Evolutionary conservation across 371 early-diverging fungal genomes (phyloP).

Genomic region (Fennellomyces sp.): DNA sequence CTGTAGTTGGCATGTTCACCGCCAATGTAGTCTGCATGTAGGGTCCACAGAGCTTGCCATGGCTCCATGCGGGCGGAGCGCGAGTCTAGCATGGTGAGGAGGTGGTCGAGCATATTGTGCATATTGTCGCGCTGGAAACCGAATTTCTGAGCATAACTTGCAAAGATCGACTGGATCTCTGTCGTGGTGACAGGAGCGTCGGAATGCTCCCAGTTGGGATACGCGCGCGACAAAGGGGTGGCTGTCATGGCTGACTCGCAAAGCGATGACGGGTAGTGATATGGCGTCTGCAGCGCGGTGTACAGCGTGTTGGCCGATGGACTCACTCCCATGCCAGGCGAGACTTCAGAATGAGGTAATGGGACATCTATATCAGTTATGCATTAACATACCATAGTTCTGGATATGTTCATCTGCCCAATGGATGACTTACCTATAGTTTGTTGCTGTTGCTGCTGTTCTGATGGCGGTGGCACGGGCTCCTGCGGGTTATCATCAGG

Average conservation of each 20-base stretch:
- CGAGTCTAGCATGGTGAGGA: constrained; percentile 85
- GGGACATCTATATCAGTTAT: neutral
- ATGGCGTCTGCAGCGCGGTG: neutral
- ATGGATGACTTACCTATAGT: neutral
- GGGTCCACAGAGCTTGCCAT: constrained; percentile 69
- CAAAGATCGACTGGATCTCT: constrained; percentile 29
- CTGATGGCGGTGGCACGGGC: neutral
- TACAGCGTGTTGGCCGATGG: neutral
- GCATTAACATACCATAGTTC: neutral
- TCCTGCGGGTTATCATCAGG: neutral
- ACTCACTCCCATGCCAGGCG: neutral
- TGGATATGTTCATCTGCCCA: neutral
- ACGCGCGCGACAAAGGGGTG: no score
- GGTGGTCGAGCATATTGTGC: constrained; percentile 76
- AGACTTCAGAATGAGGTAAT: neutral
- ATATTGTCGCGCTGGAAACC: constrained; percentile 86
- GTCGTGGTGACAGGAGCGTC: constrained; percentile 9
- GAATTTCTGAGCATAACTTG: constrained; percentile 43
- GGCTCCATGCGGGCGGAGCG: constrained; percentile 82
- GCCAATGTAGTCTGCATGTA: constrained; percentile 88
- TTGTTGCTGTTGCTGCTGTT: neutral
- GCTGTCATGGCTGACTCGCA: neutral
- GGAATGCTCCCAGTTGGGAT: constrained; percentile 33
- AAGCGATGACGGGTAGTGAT: neutral
- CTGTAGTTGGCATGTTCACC: constrained; percentile 88